Percentiles rank a stretch among this genome's conserved stretches.
Conservation (phyloP, 202 grass and related monocot genomes). For the Carex arenaria region DNA sequence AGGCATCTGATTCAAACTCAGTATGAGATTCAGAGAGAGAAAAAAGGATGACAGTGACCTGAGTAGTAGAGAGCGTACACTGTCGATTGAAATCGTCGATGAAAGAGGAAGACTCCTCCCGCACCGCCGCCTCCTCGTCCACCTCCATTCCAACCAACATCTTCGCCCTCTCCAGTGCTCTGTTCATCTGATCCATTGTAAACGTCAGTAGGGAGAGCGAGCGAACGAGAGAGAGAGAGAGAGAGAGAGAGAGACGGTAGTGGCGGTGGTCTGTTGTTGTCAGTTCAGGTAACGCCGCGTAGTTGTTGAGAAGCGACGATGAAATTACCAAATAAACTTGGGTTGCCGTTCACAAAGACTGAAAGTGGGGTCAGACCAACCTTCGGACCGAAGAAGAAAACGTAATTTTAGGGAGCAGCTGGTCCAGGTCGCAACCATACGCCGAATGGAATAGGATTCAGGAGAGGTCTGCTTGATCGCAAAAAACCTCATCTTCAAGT, state of each 20-base stretch:
- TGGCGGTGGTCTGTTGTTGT: neutral
- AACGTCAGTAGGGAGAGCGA: neutral
- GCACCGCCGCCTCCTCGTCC: slow-evolving; percentile 65
- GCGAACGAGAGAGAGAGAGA: neutral
- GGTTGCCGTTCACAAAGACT: neutral
- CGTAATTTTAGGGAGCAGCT: no score
- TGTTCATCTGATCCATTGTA: slow-evolving; percentile 71
- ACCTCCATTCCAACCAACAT: slow-evolving; percentile 96
- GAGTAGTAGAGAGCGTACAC: slow-evolving; percentile 75
- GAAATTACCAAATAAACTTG: neutral
- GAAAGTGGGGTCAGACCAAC: neutral
- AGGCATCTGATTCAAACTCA: neutral
- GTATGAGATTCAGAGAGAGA: neutral
- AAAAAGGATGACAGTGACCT: slow-evolving; percentile 31
- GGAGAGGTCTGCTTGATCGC: neutral
- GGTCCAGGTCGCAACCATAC: no score
- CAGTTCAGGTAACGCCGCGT: neutral
- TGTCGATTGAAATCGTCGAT: slow-evolving; percentile 84
- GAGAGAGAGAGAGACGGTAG: neutral
- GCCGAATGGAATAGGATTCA: no score
- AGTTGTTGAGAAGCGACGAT: neutral
- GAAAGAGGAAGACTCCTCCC: slow-evolving; percentile 66
- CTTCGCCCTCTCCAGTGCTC: slow-evolving; percentile 88
- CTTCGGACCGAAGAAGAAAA: neutral
- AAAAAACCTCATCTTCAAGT: neutral